Percentiles rank a stretch among this genome's conserved stretches.
These are phyloP conservation scores for Puccinia triticina DNA, from an alignment of 1,284 basidiomycete genomes.

Conservation along the genomic window DNA sequence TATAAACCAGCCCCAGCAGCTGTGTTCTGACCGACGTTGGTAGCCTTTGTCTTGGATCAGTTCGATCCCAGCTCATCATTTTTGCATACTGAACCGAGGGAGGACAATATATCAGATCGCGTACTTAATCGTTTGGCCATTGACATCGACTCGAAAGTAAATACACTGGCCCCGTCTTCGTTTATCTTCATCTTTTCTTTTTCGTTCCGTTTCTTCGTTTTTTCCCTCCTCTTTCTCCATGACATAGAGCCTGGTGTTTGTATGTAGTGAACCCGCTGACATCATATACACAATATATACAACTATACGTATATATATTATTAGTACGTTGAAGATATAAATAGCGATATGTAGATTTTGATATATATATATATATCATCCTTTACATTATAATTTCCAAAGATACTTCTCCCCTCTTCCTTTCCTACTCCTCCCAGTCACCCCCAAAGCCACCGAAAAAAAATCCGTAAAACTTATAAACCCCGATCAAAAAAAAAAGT, in stretches of 20 bases:
- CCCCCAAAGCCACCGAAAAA: neutral
- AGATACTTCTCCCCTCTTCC: neutral
- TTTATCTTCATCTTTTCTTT: neutral
- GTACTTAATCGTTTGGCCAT: neutral
- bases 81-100: slow-evolving; percentile 22
- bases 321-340: slow-evolving; percentile 22
- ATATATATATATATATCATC: slow-evolving; percentile 2
- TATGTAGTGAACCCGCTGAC: neutral
- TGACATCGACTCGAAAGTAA: neutral
- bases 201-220: neutral
- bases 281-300: neutral
- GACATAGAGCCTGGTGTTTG: slow-evolving; percentile 26
- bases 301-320: neutral
- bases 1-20: neutral
- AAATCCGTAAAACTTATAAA: neutral
- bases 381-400: slow-evolving; percentile 1
- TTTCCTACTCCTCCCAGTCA: neutral
- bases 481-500: too few species aligned
- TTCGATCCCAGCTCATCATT: neutral
- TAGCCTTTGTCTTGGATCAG: neutral
- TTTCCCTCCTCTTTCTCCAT: neutral
- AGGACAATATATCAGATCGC: neutral
- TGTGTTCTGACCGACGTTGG: too few species aligned
- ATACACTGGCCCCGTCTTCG: neutral
- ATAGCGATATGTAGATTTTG: slow-evolving; percentile 28